Percentiles rank a stretch among this genome's conserved stretches.
phyloP scores from a whole-genome alignment of 148 eudicot genomes.

The Arbutus unedo region DNA sequence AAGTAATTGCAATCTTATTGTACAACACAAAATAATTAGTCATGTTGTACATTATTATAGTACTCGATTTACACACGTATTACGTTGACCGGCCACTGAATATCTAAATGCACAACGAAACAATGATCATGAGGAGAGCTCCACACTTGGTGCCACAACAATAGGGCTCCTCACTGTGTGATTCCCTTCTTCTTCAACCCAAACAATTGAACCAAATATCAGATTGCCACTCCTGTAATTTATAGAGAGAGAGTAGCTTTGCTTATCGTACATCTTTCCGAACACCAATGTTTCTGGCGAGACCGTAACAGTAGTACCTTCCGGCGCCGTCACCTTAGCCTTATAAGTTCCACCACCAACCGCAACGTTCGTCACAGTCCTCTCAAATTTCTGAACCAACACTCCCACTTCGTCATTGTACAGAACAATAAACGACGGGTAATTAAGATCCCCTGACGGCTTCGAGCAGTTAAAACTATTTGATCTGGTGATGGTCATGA shows the following conservation, averaged over 20 bases:
- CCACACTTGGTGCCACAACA: background rate
- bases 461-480: conserved; percentile 6
- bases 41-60: no score
- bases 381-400: conserved; percentile 11
- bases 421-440: conserved; percentile 21
- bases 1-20: no score
- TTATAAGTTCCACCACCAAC: conserved; percentile 23
- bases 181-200: conserved; percentile 1
- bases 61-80: no score
- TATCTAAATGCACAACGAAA: background rate
- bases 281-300: conserved; percentile 26
- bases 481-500: conserved; percentile 21
- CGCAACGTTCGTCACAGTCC: conserved; percentile 38
- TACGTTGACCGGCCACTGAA: no score
- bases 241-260: conserved; percentile 2
- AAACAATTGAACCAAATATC: background rate
- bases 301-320: conserved; percentile 17
- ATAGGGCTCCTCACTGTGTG: background rate
- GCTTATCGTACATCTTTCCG: conserved; percentile 20
- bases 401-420: background rate
- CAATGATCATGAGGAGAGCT: background rate
- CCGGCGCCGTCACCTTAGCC: conserved; percentile 17
- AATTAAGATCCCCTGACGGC: conserved; percentile 19
- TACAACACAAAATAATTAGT: no score
- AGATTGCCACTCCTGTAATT: background rate